These are phyloP conservation scores for Porcisia hertigi DNA, from an alignment of 208 protist genomes.

Conservation along the genomic window DNA sequence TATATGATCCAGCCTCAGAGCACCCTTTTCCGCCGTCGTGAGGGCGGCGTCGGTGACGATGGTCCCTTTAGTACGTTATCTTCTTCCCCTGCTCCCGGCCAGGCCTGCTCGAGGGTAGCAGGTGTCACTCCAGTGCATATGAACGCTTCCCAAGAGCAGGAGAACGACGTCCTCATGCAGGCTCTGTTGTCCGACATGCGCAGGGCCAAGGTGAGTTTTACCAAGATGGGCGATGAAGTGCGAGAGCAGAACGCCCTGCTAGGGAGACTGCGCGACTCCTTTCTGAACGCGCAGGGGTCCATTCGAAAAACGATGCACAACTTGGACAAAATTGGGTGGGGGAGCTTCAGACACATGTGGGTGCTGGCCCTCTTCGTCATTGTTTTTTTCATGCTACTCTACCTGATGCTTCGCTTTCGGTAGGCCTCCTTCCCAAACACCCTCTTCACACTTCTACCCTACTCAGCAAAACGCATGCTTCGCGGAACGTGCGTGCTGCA, in stretches of 20 bases:
- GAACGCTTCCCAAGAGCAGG: constrained; percentile 38
- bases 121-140: constrained; percentile 3
- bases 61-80: background rate
- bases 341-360: constrained; percentile 79
- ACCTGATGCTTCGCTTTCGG: constrained; percentile 65
- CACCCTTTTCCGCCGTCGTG: constrained; percentile 60
- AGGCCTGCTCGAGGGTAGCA: background rate
- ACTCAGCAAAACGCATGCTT: too few species aligned
- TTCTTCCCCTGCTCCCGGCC: constrained; percentile 3
- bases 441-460: background rate
- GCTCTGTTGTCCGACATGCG: constrained; percentile 72
- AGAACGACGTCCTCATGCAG: constrained; percentile 79
- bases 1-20: constrained; percentile 59
- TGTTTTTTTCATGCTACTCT: constrained; percentile 79
- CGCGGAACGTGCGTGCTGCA: too few species aligned
- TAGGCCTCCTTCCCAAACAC: background rate
- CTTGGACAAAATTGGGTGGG: constrained; percentile 40
- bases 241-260: constrained; percentile 73
- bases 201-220: constrained; percentile 42
- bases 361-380: constrained; percentile 79
- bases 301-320: constrained; percentile 58
- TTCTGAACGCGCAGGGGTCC: constrained; percentile 39
- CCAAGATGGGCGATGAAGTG: constrained; percentile 66
- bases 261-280: constrained; percentile 41
- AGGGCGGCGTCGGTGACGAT: constrained; percentile 6